A percentile compares a stretch with the other conserved stretches of the same genome.
Evolutionary conservation across 2,329 filamentous ascomycete species (phyloP).

Genomic region (Xylaria sp.): DNA sequence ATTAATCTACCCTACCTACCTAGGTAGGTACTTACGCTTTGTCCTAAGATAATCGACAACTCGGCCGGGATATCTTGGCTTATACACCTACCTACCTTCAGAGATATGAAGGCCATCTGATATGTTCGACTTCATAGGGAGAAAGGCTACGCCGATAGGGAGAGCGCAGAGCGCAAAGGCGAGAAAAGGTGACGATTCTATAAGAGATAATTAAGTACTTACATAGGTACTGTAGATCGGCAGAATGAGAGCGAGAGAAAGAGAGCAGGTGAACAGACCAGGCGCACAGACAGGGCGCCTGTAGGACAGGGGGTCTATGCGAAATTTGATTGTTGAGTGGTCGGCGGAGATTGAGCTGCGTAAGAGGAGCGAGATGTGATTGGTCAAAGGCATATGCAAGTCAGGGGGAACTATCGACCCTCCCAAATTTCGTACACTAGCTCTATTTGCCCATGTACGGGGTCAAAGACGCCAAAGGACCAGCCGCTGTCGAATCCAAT

Average conservation of each 20-base stretch:
- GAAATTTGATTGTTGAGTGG: constrained; percentile 23
- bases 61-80: not conserved
- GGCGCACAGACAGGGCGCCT: not conserved
- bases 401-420: constrained; percentile 38
- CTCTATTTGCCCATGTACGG: constrained; percentile 31
- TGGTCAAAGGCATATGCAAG: constrained; percentile 35
- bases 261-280: not conserved
- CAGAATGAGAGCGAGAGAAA: not conserved
- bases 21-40: not conserved
- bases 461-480: not conserved
- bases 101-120: no score
- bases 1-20: not conserved
- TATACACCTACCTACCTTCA: no score
- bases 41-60: not conserved
- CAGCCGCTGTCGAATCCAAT: no score
- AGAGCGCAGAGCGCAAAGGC: not conserved
- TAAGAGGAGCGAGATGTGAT: constrained; percentile 29
- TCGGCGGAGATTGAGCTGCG: constrained; percentile 36
- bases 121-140: not conserved
- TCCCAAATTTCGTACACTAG: constrained; percentile 34
- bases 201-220: not conserved
- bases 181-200: not conserved
- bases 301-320: constrained; percentile 23
- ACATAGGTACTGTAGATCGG: not conserved
- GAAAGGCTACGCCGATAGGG: not conserved